These are phyloP conservation scores for Pisolithus orientalis DNA, from an alignment of 768 basidiomycete species.

Conservation along the genomic window DNA sequence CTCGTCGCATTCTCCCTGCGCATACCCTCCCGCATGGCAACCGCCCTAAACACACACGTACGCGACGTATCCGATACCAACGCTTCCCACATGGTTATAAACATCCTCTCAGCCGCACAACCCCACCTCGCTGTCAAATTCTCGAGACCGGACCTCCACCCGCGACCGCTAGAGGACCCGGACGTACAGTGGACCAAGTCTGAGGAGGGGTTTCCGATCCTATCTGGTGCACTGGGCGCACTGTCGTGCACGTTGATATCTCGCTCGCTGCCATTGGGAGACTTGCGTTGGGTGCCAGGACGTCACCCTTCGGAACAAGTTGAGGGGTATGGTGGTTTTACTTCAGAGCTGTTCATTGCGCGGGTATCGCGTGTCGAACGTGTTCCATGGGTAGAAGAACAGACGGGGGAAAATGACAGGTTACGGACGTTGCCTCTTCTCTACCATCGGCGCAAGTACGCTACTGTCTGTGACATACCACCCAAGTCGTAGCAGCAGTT, in stretches of 20 bases:
- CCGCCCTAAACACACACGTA: conserved; percentile 36
- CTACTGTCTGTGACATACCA: conserved; percentile 36
- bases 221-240: conserved; percentile 59
- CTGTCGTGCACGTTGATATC: conserved; percentile 66
- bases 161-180: conserved; percentile 46
- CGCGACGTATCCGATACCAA: conserved; percentile 6
- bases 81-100: conserved; percentile 63
- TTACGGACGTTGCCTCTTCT: conserved; percentile 47
- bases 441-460: conserved; percentile 58
- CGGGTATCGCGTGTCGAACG: conserved; percentile 61
- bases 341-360: conserved; percentile 77
- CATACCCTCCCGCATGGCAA: conserved; percentile 84
- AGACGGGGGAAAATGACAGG: conserved; percentile 5
- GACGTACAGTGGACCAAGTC: conserved; percentile 35
- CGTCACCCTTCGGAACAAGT: conserved; percentile 6
- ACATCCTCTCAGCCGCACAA: conserved; percentile 70
- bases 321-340: conserved; percentile 29
- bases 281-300: conserved; percentile 35
- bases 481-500: conserved; percentile 1
- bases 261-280: conserved; percentile 54
- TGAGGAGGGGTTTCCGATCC: conserved; percentile 51
- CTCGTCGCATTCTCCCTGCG: conserved; percentile 87
- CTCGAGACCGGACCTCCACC: conserved; percentile 64
- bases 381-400: conserved; percentile 20
- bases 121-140: conserved; percentile 58